These are phyloP conservation scores for Gastroboletus turbinatus DNA, from an alignment of 1,284 basidiomycete species.

Conservation along the genomic window DNA sequence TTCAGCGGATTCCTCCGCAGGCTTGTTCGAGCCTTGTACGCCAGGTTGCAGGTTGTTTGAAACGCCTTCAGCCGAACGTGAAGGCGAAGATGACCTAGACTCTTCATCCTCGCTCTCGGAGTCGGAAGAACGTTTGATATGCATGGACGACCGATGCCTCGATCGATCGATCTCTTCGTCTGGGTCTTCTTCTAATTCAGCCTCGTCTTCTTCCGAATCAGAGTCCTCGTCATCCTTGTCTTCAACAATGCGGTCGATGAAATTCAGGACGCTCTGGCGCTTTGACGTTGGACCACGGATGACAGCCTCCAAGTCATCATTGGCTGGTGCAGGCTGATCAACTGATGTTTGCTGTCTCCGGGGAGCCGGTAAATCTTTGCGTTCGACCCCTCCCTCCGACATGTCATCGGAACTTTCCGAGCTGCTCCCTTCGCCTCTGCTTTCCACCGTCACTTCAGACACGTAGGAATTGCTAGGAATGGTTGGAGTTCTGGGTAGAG, in stretches of 20 bases:
- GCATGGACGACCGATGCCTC: slow-evolving; percentile 7
- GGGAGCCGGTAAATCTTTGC: not conserved
- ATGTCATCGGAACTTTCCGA: slow-evolving; percentile 33
- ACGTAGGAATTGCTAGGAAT: slow-evolving; percentile 26
- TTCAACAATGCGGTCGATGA: slow-evolving; percentile 17
- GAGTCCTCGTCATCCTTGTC: slow-evolving; percentile 16
- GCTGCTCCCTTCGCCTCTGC: slow-evolving; percentile 36
- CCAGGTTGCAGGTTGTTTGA: not conserved
- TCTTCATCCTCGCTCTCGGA: slow-evolving; percentile 23
- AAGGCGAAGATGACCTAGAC: slow-evolving; percentile 13
- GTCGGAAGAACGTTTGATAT: slow-evolving; percentile 18
- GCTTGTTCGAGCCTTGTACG: not conserved
- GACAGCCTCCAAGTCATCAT: slow-evolving; percentile 46
- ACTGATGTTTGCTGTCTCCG: slow-evolving; percentile 5
- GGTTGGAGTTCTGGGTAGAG: slow-evolving; percentile 11
- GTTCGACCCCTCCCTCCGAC: slow-evolving; percentile 6
- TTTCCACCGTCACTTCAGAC: slow-evolving; percentile 34
- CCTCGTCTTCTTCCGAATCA: slow-evolving; percentile 34
- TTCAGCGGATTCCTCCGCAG: not conserved
- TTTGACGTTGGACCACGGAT: slow-evolving; percentile 45
- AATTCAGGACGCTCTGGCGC: slow-evolving; percentile 13
- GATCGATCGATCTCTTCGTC: slow-evolving; percentile 15
- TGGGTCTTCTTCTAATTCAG: slow-evolving; percentile 32
- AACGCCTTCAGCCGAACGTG: not conserved
- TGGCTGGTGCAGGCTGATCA: slow-evolving; percentile 17